Evolutionary conservation across 192 early-diverging fungal genomes (phyloP).

Genomic region (Entomortierella beljakovae): DNA sequence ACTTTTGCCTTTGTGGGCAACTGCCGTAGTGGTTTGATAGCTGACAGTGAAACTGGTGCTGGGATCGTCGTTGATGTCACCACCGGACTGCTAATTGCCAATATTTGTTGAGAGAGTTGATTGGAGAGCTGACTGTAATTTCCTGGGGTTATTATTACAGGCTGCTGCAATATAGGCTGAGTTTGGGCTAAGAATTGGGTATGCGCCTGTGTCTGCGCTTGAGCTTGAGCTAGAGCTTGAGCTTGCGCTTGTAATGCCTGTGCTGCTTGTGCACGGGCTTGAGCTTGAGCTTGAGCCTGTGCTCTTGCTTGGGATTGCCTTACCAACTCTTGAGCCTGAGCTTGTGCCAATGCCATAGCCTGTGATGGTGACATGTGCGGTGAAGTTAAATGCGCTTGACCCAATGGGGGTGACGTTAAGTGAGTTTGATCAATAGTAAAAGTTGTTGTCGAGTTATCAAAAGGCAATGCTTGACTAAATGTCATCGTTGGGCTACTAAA

Average conservation of each 20-base stretch:
- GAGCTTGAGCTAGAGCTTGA: constrained; percentile 2
- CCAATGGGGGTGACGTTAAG: constrained; percentile 4
- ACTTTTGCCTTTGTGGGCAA: constrained; percentile 9
- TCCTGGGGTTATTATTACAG: neutral
- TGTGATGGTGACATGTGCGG: constrained; percentile 45
- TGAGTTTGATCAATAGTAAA: constrained; percentile 32
- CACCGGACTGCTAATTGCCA: neutral
- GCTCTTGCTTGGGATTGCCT: constrained; percentile 17
- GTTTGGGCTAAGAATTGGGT: constrained; percentile 10
- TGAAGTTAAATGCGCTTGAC: constrained; percentile 8
- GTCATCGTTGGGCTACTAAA: constrained; percentile 27
- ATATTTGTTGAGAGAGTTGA: neutral
- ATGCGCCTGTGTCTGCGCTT: constrained; percentile 15
- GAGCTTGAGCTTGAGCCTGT: constrained; percentile 46
- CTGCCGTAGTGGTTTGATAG: constrained; percentile 8
- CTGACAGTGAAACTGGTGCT: constrained; percentile 1
- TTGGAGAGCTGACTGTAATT: constrained; percentile 2
- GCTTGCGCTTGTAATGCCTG: constrained; percentile 1
- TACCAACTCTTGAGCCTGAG: constrained; percentile 26
- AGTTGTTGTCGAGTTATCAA: constrained; percentile 17
- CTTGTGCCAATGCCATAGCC: constrained; percentile 46
- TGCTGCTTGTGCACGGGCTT: constrained; percentile 42
- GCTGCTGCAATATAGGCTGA: constrained; percentile 25
- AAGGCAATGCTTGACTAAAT: constrained; percentile 30
- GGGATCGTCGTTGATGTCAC: neutral